These are phyloP conservation scores for Sanguinoderma infundibulare DNA, from an alignment of 1,284 basidiomycete species.

Conservation along the genomic window DNA sequence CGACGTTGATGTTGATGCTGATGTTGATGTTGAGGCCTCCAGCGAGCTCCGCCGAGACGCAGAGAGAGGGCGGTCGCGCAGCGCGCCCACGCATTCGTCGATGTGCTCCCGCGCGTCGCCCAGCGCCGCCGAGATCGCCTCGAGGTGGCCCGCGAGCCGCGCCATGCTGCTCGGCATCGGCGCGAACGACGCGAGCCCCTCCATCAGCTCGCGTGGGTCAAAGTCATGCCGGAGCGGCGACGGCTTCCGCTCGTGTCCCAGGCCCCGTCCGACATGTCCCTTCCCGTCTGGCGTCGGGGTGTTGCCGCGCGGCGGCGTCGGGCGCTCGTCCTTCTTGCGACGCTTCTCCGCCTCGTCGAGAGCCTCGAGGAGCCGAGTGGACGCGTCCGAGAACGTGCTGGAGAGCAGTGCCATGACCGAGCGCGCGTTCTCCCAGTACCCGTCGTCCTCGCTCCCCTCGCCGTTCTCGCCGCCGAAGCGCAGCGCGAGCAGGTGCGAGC, in stretches of 20 bases:
- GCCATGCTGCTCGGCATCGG: slow-evolving; percentile 69
- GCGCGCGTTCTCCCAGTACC: slow-evolving; percentile 82
- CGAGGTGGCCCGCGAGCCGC: slow-evolving; percentile 72
- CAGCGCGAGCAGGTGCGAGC: slow-evolving; percentile 75
- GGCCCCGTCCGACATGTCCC: background rate
- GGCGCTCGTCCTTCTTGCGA: slow-evolving; percentile 50
- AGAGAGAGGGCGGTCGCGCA: slow-evolving; percentile 54
- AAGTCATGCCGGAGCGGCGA: slow-evolving; percentile 12
- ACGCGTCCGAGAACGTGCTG: slow-evolving; percentile 65
- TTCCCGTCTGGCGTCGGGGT: slow-evolving; percentile 14
- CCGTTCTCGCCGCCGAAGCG: slow-evolving; percentile 61
- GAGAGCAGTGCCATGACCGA: slow-evolving; percentile 72
- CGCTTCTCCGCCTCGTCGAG: slow-evolving; percentile 59
- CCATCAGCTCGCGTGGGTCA: slow-evolving; percentile 30
- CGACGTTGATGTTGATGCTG: no score
- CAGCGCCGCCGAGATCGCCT: slow-evolving; percentile 66
- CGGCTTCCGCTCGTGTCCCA: slow-evolving; percentile 17
- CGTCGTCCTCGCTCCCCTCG: slow-evolving; percentile 63
- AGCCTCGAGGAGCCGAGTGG: slow-evolving; percentile 60
- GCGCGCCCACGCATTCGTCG: slow-evolving; percentile 56
- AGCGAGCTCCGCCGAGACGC: background rate
- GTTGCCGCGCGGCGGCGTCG: slow-evolving; percentile 41
- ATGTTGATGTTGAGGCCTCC: no score
- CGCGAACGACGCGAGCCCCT: slow-evolving; percentile 61
- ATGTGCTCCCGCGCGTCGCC: slow-evolving; percentile 70